Percentiles rank a stretch among this genome's conserved stretches.
These are phyloP conservation scores for Spergularia azorica DNA, from an alignment of 179 eudicot genomes.

Conservation along the genomic window DNA sequence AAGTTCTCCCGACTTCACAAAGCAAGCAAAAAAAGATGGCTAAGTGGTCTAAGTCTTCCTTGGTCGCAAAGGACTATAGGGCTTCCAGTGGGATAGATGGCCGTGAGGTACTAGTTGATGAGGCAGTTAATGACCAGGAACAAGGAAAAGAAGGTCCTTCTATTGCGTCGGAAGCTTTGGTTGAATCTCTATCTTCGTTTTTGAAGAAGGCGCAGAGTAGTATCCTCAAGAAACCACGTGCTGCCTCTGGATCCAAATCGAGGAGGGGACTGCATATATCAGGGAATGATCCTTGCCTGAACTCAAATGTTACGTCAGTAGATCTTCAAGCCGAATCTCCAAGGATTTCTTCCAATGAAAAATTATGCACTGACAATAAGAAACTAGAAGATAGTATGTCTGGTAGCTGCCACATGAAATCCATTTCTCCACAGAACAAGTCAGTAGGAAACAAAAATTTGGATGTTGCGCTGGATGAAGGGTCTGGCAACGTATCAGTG, in stretches of 20 bases:
- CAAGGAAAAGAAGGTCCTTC: constrained; percentile 24
- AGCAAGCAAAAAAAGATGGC: constrained; percentile 29
- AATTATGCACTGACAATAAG: constrained; percentile 21
- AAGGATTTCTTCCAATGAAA: constrained; percentile 14
- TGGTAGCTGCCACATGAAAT: constrained; percentile 17
- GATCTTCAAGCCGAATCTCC: constrained; percentile 18
- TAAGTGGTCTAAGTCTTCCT: constrained; percentile 36
- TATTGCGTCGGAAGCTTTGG: constrained; percentile 36
- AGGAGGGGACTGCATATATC: constrained; percentile 33
- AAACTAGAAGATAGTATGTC: constrained; percentile 27
- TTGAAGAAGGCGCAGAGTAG: constrained; percentile 65
- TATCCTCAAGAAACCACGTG: constrained; percentile 41
- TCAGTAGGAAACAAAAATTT: constrained; percentile 23
- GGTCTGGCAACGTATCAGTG: constrained; percentile 5
- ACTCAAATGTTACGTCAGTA: constrained; percentile 31
- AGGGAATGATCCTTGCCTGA: constrained; percentile 31
- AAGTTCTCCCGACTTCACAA: not conserved
- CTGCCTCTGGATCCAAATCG: constrained; percentile 36
- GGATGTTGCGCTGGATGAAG: constrained; percentile 29
- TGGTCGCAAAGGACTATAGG: constrained; percentile 22
- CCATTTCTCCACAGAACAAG: constrained; percentile 21
- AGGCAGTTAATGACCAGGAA: constrained; percentile 31
- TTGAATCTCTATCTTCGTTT: constrained; percentile 65
- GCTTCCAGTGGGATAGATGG: constrained; percentile 14
- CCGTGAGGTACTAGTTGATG: constrained; percentile 23